Percentiles rank a stretch among this genome's conserved stretches.
These are phyloP conservation scores for Viridothelium virens DNA, from an alignment of 495 filamentous ascomycete genomes.

Conservation along the genomic window DNA sequence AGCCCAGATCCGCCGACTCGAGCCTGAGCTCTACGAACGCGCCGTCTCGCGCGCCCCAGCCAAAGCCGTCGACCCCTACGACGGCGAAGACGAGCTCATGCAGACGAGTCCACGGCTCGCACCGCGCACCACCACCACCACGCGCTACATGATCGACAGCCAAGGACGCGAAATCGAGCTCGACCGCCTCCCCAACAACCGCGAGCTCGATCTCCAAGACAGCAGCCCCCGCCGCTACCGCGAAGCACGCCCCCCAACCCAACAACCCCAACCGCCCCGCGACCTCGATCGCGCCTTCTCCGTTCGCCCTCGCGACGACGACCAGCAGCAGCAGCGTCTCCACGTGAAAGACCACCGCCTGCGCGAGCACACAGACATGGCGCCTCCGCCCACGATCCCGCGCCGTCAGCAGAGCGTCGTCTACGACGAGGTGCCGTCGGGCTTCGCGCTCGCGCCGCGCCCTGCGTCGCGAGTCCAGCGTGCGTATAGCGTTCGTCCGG, in stretches of 20 bases:
- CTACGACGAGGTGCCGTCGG: not conserved
- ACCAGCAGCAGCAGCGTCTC: no score
- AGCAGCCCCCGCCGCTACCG: not conserved
- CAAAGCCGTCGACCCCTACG: slow-evolving; percentile 19
- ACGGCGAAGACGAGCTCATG: slow-evolving; percentile 29
- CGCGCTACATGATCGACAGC: slow-evolving; percentile 39
- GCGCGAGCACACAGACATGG: not conserved
- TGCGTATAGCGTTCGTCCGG: not conserved
- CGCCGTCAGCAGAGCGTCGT: slow-evolving; percentile 1
- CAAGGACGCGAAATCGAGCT: not conserved
- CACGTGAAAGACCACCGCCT: not conserved
- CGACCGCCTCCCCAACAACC: not conserved
- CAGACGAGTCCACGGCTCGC: slow-evolving; percentile 21
- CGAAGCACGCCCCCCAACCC: not conserved
- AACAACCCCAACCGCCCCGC: not conserved
- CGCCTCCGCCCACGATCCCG: not conserved
- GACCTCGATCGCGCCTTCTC: not conserved
- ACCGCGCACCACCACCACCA: slow-evolving; percentile 35
- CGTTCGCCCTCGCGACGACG: not conserved
- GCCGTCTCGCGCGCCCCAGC: slow-evolving; percentile 22
- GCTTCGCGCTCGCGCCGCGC: not conserved
- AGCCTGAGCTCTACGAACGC: slow-evolving; percentile 25
- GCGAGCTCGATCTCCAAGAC: not conserved
- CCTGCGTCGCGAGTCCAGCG: not conserved
- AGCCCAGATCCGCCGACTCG: slow-evolving; percentile 19